A percentile compares a stretch with the other conserved stretches of the same genome.
phyloP scores from a whole-genome alignment of 2,329 filamentous ascomycete species.

The Fusarium odoratissimum region DNA sequence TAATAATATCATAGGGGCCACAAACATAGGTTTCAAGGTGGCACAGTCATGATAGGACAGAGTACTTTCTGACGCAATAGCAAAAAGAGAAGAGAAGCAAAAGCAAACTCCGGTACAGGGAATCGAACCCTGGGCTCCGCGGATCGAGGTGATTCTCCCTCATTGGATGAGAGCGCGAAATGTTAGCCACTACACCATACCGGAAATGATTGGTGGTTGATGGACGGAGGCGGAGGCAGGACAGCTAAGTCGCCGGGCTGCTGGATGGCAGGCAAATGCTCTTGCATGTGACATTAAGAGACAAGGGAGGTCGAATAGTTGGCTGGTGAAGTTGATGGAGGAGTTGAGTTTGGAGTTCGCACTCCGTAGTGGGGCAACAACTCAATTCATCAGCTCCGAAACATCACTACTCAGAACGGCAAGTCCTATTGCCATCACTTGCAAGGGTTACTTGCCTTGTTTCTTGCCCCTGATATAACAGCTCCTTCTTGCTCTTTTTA shows the following conservation, averaged over 20 bases:
- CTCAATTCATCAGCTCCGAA: neutral
- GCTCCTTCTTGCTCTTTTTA: too few species aligned
- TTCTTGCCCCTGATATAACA: neutral
- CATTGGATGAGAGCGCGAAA: slow-evolving; percentile 46
- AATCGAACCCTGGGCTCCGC: too few species aligned
- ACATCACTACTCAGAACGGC: neutral
- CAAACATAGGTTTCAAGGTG: too few species aligned
- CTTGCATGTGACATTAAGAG: too few species aligned
- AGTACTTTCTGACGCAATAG: too few species aligned
- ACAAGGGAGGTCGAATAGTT: neutral
- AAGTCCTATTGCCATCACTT: neutral
- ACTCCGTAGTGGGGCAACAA: neutral
- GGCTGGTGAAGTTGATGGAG: neutral
- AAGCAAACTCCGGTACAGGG: neutral
- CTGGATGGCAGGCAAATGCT: too few species aligned
- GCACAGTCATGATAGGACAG: too few species aligned
- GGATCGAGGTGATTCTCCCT: too few species aligned
- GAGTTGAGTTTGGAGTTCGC: neutral
- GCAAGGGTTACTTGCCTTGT: neutral
- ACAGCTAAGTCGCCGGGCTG: too few species aligned
- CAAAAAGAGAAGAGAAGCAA: neutral
- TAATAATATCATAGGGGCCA: too few species aligned
- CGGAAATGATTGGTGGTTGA: slow-evolving; percentile 26
- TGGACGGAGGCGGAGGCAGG: too few species aligned
- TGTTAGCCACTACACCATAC: slow-evolving; percentile 51